Evolutionary conservation across 805 yeast genomes (phyloP).

Genomic region (Hemisphaericaspora nanyangensis): DNA sequence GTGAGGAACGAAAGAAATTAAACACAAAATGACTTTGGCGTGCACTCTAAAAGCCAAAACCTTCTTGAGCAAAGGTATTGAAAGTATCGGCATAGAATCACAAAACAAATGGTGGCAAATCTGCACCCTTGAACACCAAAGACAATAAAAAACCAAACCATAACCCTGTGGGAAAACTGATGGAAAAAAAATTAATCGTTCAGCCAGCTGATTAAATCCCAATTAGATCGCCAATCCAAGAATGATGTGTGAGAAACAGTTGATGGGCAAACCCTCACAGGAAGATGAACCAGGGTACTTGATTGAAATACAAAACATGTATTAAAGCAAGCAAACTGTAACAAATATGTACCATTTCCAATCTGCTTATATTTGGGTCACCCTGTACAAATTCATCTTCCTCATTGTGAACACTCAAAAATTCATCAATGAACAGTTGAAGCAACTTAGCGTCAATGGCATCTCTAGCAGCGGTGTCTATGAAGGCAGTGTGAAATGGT

Average conservation of each 20-base stretch:
- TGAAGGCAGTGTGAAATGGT: neutral
- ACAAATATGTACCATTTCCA: slow-evolving; percentile 58
- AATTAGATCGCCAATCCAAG: too few relatives aligned
- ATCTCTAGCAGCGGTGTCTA: neutral
- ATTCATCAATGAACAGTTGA: too few relatives aligned
- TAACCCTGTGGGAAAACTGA: too few relatives aligned
- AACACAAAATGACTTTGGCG: neutral
- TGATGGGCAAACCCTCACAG: neutral
- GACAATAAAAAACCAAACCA: too few relatives aligned
- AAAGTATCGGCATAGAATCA: neutral
- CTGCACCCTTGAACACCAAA: too few relatives aligned
- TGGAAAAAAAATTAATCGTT: too few relatives aligned
- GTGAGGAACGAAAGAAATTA: neutral
- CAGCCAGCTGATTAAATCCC: too few relatives aligned
- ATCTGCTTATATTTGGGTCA: slow-evolving; percentile 54
- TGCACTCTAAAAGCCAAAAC: neutral
- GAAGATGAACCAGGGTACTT: neutral
- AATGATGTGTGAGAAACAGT: too few relatives aligned
- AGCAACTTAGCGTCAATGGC: neutral
- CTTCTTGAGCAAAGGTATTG: neutral
- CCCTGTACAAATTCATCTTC: neutral
- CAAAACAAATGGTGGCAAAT: neutral
- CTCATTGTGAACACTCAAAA: too few relatives aligned
- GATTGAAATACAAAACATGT: slow-evolving; percentile 40
- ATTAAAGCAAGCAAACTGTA: slow-evolving; percentile 65